These are phyloP conservation scores for Polygonum maritimum DNA, from an alignment of 148 eudicot genomes.

Conservation along the genomic window DNA sequence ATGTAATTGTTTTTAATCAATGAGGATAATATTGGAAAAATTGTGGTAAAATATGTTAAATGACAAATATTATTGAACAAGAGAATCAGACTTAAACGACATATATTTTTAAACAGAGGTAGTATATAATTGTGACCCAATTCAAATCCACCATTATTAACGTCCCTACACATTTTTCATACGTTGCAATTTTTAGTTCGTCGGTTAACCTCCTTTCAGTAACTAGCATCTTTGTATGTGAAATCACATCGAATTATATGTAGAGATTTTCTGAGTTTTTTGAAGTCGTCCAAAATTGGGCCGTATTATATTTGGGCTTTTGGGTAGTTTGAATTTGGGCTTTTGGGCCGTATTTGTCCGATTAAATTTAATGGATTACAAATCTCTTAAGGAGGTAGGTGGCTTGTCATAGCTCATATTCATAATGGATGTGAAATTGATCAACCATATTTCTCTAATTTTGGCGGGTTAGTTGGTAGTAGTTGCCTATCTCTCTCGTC, in stretches of 20 bases:
- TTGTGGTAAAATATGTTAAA: too few relatives aligned
- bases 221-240: not conserved
- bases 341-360: not conserved
- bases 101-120: too few relatives aligned
- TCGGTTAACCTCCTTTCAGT: not conserved
- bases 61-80: too few relatives aligned
- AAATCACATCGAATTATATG: too few relatives aligned
- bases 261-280: too few relatives aligned
- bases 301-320: not conserved
- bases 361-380: not conserved
- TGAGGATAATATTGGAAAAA: too few relatives aligned
- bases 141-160: not conserved
- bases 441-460: too few relatives aligned
- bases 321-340: not conserved
- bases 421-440: too few relatives aligned
- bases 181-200: not conserved
- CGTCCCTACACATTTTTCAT: not conserved
- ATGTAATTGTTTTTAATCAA: too few relatives aligned
- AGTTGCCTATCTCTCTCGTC: not conserved
- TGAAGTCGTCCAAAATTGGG: not conserved
- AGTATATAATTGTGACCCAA: not conserved
- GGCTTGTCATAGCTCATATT: not conserved
- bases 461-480: constrained; percentile 4
- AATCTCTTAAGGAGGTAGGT: not conserved
- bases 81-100: too few relatives aligned